Evolutionary conservation across 2,329 filamentous ascomycete genomes (phyloP), one percentile per base, ranked within the genome.

Genomic region (Thielaviopsis euricoi): DNA sequence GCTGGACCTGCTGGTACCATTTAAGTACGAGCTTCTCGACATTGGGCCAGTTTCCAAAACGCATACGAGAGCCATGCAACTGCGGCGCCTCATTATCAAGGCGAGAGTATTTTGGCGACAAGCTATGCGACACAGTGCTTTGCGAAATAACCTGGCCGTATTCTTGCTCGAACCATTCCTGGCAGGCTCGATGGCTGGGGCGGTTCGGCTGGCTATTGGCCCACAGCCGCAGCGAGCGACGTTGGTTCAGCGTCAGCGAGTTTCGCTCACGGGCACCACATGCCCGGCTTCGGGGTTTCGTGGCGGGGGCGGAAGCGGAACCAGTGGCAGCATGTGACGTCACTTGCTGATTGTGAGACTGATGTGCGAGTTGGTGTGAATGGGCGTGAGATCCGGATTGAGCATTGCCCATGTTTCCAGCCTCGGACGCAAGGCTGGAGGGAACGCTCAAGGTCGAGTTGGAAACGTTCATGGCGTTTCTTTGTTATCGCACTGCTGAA

Each of bases 41-140:
- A 62, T 82, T 79, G 61, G 79, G 79, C 79, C 79, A 82, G 65
- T 82, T 82, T 62, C 79, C 79, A 60, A 81, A 81, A 62, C 79
- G 78, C 61, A 82, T 71, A 50, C 79, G 77, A 58, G 78, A 81
- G 50, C 79, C 79, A n/a, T 77, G 80, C 61, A 82, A 74, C 66
- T 81, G 78, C 17, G 77, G 77, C 63, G 73, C 71, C 57, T 82
- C 78, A 64, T 75, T 76, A 65, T 82, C 79, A 56, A 82, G 75
- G 25, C 79, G 76, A 43, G 78, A 79, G 64, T 82, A 82, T 64
- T 82, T 82, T 52, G 78, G 77, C 4, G 78, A 81, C 40, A 82
- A 70, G 21, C 78, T 81, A 66, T 82, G 79, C 52, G 78, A 81
- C 50, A 82, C 80, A 64, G 79, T 82, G 17, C 78, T 81, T 67